Percentiles rank a stretch among this genome's conserved stretches.
phyloP scores from a whole-genome alignment of 2,329 filamentous ascomycete species.

The Claviceps monticola region DNA sequence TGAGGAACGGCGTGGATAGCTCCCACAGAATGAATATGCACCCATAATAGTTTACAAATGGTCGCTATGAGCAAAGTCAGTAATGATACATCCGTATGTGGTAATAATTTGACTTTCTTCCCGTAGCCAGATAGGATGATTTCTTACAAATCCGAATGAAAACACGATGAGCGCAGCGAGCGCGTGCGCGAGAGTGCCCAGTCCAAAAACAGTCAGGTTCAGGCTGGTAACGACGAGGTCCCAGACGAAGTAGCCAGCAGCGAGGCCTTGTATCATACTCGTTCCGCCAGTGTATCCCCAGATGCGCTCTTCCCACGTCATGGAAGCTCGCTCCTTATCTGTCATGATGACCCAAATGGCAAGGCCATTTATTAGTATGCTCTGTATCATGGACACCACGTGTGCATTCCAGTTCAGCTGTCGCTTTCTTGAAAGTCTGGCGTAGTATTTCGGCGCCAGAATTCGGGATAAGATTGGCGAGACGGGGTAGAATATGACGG shows the following conservation, averaged over 20 bases:
- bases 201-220: conserved; percentile 58
- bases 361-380: conserved; percentile 53
- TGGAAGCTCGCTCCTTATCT: conserved; percentile 53
- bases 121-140: conserved; percentile 1
- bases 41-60: conserved; percentile 74
- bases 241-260: conserved; percentile 74
- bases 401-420: conserved; percentile 73
- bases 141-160: conserved; percentile 63
- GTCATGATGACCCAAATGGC: conserved; percentile 60
- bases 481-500: conserved; percentile 49
- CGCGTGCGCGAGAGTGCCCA: conserved; percentile 67
- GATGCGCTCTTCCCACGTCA: conserved; percentile 54
- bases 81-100: not conserved
- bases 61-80: conserved; percentile 38
- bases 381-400: conserved; percentile 72
- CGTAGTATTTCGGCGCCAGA: conserved; percentile 51
- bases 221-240: conserved; percentile 57
- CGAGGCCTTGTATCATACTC: conserved; percentile 63
- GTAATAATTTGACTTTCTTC: not conserved
- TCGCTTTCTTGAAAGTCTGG: conserved; percentile 47
- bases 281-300: conserved; percentile 64
- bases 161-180: conserved; percentile 61
- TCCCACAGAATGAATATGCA: conserved; percentile 77
- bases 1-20: conserved; percentile 71
- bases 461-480: conserved; percentile 52